These are phyloP conservation scores for Drosera spatulata DNA, from an alignment of 179 eudicot species.

Conservation along the genomic window DNA sequence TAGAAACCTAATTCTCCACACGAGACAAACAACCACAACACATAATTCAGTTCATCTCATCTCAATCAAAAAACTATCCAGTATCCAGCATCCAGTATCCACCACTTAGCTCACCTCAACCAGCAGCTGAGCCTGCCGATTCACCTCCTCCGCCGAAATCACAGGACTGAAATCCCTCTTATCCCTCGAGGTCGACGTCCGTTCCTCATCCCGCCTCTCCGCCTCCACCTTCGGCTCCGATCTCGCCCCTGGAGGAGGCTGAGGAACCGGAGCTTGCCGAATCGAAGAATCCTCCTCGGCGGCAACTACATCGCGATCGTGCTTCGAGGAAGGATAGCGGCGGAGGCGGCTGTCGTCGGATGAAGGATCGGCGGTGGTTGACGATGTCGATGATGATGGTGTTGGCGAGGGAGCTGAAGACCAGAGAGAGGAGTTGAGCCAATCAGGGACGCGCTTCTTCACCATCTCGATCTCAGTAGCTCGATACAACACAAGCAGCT, in stretches of 20 bases:
- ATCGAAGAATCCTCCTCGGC: background rate
- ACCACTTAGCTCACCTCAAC: slow-evolving; percentile 42
- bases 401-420: slow-evolving; percentile 19
- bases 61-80: background rate
- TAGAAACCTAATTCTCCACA: slow-evolving; percentile 40
- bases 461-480: slow-evolving; percentile 10
- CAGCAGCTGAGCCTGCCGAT: slow-evolving; percentile 74
- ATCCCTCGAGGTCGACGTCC: slow-evolving; percentile 20
- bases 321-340: slow-evolving; percentile 4
- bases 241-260: slow-evolving; percentile 8
- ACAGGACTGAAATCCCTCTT: background rate
- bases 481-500: background rate
- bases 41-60: background rate
- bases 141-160: slow-evolving; percentile 43
- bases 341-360: slow-evolving; percentile 13
- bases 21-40: background rate
- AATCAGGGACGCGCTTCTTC: slow-evolving; percentile 67
- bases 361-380: background rate
- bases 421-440: slow-evolving; percentile 94
- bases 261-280: slow-evolving; percentile 1
- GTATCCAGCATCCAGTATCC: background rate
- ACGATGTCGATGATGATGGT: no score
- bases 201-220: slow-evolving; percentile 15
- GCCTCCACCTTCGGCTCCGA: background rate
- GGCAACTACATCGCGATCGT: slow-evolving; percentile 6